A percentile compares a stretch with the other conserved stretches of the same genome.
phyloP scores from a whole-genome alignment of 2,329 filamentous ascomycete genomes.

The Apiospora kogelbergensis region DNA sequence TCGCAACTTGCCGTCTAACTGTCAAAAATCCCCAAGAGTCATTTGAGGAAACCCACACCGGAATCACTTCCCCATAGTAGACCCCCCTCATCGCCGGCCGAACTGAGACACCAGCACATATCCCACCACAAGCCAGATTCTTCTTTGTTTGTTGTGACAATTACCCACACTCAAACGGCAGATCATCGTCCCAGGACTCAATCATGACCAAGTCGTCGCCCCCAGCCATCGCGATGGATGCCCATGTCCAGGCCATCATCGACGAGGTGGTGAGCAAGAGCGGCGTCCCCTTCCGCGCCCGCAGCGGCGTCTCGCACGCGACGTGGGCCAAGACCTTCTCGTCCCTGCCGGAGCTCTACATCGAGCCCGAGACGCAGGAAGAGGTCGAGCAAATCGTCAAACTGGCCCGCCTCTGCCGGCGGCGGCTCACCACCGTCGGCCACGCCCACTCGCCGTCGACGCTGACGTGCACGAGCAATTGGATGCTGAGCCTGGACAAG shows the following conservation, averaged over 20 bases:
- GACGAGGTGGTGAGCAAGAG: neutral
- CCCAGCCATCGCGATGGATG: neutral
- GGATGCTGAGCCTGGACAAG: constrained; percentile 91
- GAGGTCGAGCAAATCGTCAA: constrained; percentile 84
- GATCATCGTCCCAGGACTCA: no score
- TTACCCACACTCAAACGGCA: neutral
- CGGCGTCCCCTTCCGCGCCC: constrained; percentile 1
- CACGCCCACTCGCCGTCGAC: constrained; percentile 91
- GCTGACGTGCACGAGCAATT: constrained; percentile 88
- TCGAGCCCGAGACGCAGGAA: constrained; percentile 74
- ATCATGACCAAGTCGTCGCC: neutral
- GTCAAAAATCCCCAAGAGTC: neutral
- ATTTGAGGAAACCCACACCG: neutral
- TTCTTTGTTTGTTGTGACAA: neutral
- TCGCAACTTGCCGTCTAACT: neutral
- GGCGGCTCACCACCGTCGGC: constrained; percentile 80
- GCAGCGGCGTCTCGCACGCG: constrained; percentile 65
- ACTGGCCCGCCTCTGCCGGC: constrained; percentile 77
- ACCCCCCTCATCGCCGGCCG: neutral
- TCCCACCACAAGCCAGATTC: neutral
- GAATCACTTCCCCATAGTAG: neutral
- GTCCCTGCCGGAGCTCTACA: constrained; percentile 85
- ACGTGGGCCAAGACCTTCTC: constrained; percentile 96
- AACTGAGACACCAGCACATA: neutral
- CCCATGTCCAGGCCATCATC: neutral